Percentiles rank a stretch among this genome's conserved stretches.
Evolutionary conservation across 495 filamentous ascomycete species (phyloP).

Genomic region (Penicillium subrubescens): DNA sequence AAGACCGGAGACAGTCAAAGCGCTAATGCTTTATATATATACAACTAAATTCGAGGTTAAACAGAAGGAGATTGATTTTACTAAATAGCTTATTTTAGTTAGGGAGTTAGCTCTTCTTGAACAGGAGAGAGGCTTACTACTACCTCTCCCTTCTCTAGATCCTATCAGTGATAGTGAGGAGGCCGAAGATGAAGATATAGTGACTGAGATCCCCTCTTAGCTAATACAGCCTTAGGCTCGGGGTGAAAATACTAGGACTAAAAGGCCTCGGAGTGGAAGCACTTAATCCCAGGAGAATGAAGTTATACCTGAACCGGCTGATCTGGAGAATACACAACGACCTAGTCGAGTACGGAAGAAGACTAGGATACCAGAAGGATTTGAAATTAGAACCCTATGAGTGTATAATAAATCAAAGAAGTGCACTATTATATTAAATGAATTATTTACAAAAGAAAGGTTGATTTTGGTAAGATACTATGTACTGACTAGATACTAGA

Average conservation of each 20-base stretch:
- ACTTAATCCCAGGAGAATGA: neutral
- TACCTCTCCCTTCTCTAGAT: neutral
- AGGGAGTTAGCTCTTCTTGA: slow-evolving; percentile 3
- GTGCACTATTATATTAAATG: too few species aligned
- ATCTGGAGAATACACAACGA: neutral
- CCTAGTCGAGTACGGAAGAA: neutral
- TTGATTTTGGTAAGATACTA: too few species aligned
- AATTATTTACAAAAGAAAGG: too few species aligned
- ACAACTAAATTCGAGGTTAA: slow-evolving; percentile 1
- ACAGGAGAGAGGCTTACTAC: neutral
- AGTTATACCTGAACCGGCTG: neutral
- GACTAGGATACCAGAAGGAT: too few species aligned
- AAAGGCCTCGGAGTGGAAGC: neutral
- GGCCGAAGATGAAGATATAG: slow-evolving; percentile 1
- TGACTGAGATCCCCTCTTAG: slow-evolving; percentile 1
- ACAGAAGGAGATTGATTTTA: slow-evolving; percentile 4
- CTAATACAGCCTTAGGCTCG: neutral
- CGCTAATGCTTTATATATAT: slow-evolving; percentile 1
- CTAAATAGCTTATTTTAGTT: slow-evolving; percentile 3
- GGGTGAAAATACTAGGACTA: neutral
- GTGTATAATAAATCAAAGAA: too few species aligned
- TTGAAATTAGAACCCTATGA: too few species aligned
- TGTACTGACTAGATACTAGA: too few species aligned
- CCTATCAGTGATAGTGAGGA: slow-evolving; percentile 14
- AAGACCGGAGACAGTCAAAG: slow-evolving; percentile 5